Evolutionary conservation across 306 rosid genomes (phyloP).

Genomic region (Cicer pinnatifidum): DNA sequence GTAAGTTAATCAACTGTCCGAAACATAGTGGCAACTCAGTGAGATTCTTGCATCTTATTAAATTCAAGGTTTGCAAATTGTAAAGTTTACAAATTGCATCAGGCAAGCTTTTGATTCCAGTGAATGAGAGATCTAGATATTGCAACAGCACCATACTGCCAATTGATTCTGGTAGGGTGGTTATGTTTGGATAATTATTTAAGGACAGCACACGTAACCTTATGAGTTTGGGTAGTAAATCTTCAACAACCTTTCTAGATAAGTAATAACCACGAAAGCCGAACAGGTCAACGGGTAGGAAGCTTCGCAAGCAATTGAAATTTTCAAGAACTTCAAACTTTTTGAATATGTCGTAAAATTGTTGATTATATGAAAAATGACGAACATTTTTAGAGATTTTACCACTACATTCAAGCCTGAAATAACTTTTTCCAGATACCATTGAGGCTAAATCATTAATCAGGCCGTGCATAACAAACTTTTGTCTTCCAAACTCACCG

Average conservation of each 20-base stretch:
- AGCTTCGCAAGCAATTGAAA: background rate
- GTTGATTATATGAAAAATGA: constrained; percentile 37
- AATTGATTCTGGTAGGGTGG: background rate
- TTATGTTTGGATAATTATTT: background rate
- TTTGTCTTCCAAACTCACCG: no score
- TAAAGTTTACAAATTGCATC: background rate
- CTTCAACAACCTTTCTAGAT: background rate
- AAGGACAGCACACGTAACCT: background rate
- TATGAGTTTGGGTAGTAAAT: background rate
- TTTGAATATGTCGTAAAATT: background rate
- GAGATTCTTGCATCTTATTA: background rate
- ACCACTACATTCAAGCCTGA: background rate
- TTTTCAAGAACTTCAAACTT: background rate
- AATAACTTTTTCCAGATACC: constrained; percentile 8
- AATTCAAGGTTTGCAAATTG: constrained; percentile 10
- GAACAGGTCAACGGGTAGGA: background rate
- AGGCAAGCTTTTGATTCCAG: background rate
- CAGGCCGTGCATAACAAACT: constrained; percentile 42
- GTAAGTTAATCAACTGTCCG: no score
- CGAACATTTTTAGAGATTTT: background rate
- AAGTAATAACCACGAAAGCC: fast-evolving
- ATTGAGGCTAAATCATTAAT: constrained; percentile 21
- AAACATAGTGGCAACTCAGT: no score
- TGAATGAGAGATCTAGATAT: background rate
- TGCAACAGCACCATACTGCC: constrained; percentile 18